Conservation (phyloP, 2,329 filamentous ascomycete species). For the Ophiocordyceps robertsii region DNA sequence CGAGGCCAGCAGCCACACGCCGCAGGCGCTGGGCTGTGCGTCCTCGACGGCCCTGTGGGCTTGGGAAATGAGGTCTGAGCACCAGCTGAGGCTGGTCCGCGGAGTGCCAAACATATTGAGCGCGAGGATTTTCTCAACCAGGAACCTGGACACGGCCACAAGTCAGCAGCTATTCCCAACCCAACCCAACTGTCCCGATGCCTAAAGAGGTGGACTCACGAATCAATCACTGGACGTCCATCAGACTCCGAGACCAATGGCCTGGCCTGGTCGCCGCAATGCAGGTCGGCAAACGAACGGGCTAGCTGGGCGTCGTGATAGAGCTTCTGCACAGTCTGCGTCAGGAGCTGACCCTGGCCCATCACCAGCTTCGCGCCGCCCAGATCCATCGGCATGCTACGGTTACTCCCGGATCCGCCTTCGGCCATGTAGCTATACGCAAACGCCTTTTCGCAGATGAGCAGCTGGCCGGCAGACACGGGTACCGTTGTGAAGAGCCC, state of each 20-base stretch:
- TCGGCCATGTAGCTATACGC: conserved; percentile 19
- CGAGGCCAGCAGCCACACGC: conserved; percentile 34
- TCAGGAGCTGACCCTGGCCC: conserved; percentile 26
- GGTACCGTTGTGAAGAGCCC: conserved; percentile 36
- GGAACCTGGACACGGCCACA: conserved; percentile 20
- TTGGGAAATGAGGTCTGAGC: neutral
- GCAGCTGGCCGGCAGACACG: conserved; percentile 34
- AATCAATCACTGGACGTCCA: conserved; percentile 28
- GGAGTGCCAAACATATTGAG: conserved; percentile 29
- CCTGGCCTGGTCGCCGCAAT: conserved; percentile 25
- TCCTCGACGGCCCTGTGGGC: neutral
- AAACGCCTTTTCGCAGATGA: conserved; percentile 45
- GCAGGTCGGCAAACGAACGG: conserved; percentile 20
- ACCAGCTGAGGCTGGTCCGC: conserved; percentile 8
- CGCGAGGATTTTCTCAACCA: conserved; percentile 25
- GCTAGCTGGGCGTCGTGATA: conserved; percentile 22
- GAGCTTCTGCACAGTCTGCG: conserved; percentile 29
- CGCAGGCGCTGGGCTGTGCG: conserved; percentile 6
- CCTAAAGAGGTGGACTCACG: conserved; percentile 18
- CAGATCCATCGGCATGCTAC: conserved; percentile 21
- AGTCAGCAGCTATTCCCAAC: neutral
- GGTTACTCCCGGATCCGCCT: conserved; percentile 2
- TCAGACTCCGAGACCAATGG: conserved; percentile 15
- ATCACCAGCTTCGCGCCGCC: conserved; percentile 21
- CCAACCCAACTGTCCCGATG: no score